Evolutionary conservation across 225 moss, liverwort and hornwort genomes (phyloP).

Genomic region (Marchantia paleacea): DNA sequence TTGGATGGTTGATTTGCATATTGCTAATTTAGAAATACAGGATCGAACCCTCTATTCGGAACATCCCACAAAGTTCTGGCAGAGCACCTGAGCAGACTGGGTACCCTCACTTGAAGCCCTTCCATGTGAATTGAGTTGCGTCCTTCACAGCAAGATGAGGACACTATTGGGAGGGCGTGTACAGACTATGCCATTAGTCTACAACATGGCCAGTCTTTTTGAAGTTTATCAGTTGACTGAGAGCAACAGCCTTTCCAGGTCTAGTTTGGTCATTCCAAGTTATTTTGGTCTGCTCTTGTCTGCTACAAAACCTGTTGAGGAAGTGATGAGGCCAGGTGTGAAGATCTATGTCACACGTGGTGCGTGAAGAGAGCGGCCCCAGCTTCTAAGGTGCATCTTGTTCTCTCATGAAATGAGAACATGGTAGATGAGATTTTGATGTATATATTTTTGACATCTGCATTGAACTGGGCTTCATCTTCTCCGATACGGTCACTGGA

Average conservation of each 20-base stretch:
- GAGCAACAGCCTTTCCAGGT: constrained; percentile 6
- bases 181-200: not conserved
- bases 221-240: constrained; percentile 6
- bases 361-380: constrained; percentile 18
- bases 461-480: constrained; percentile 19
- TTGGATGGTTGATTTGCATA: constrained; percentile 87
- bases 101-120: not conserved
- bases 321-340: not conserved
- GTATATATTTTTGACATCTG: constrained; percentile 24
- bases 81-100: constrained; percentile 42
- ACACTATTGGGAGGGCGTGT: not conserved
- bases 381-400: constrained; percentile 13
- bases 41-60: constrained; percentile 85
- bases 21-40: constrained; percentile 94
- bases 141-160: constrained; percentile 9
- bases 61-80: constrained; percentile 88
- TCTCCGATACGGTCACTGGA: constrained; percentile 1
- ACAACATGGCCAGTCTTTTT: not conserved
- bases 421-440: constrained; percentile 22
- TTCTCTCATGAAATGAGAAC: constrained; percentile 1
- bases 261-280: not conserved
- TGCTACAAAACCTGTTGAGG: constrained; percentile 1
- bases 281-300: constrained; percentile 14
- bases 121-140: not conserved
- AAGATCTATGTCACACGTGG: constrained; percentile 4